Evolutionary conservation across 2,329 filamentous ascomycete genomes (phyloP).

Genomic region (Pyrenophora tritici-repentis): DNA sequence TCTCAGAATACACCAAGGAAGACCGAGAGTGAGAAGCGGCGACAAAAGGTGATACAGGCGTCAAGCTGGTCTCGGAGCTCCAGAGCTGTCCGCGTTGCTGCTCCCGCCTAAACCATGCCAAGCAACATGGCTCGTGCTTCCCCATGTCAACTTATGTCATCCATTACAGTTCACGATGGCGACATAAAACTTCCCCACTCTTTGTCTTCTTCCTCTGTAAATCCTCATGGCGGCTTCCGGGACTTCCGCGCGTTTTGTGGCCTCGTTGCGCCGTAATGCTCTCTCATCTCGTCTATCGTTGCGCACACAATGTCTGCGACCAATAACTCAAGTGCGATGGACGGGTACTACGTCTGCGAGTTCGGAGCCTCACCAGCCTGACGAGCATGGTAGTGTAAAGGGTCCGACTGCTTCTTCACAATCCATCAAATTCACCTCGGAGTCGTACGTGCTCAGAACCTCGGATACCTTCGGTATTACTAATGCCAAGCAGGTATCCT

Average conservation of each 20-base stretch:
- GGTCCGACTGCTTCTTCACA: conserved; percentile 46
- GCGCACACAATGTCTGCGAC: conserved; percentile 30
- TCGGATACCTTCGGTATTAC: not conserved
- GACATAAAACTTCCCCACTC: conserved; percentile 22
- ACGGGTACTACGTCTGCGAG: conserved; percentile 46
- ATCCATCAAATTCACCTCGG: conserved; percentile 76
- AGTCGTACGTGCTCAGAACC: conserved; percentile 59
- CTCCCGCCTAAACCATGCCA: conserved; percentile 44
- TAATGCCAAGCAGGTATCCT: conserved; percentile 62
- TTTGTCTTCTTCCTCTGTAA: conserved; percentile 24
- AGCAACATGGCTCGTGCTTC: conserved; percentile 34
- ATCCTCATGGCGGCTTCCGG: conserved; percentile 42
- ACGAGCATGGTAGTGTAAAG: conserved; percentile 42
- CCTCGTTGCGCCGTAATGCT: conserved; percentile 40
- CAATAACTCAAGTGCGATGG: conserved; percentile 44
- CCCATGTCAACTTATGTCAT: conserved; percentile 35
- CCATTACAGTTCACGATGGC: conserved; percentile 19
- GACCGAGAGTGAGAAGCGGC: conserved; percentile 8
- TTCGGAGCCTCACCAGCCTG: conserved; percentile 49
- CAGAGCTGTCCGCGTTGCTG: conserved; percentile 48
- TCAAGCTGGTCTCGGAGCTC: conserved; percentile 39
- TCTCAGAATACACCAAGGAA: conserved; percentile 4
- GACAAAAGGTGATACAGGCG: conserved; percentile 21
- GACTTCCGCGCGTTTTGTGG: conserved; percentile 39
- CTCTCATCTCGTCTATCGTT: conserved; percentile 32